Conservation (phyloP, 2,329 filamentous ascomycete species). For the Sporothrix protearum region DNA sequence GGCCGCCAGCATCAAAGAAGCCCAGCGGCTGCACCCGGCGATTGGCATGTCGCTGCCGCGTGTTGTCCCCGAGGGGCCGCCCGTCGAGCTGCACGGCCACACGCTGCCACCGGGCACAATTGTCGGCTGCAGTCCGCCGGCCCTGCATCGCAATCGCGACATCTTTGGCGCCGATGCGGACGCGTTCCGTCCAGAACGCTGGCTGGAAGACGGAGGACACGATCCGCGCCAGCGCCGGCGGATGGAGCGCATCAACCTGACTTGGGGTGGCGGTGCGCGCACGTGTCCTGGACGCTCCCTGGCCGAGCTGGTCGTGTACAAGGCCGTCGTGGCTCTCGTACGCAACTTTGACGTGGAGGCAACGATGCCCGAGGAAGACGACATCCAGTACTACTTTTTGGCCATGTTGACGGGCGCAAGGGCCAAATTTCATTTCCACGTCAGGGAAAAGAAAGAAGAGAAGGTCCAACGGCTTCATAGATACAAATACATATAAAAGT, state of each 20-base stretch:
- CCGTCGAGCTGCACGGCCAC: slow-evolving; percentile 39
- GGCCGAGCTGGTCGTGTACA: slow-evolving; percentile 49
- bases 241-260: slow-evolving; percentile 50
- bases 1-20: slow-evolving; percentile 49
- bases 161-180: slow-evolving; percentile 49
- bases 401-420: slow-evolving; percentile 50
- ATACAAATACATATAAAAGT: no score
- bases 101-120: slow-evolving; percentile 45
- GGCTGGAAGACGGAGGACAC: slow-evolving; percentile 39
- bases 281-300: slow-evolving; percentile 51
- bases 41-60: slow-evolving; percentile 51
- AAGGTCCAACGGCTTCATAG: slow-evolving; percentile 12
- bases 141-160: slow-evolving; percentile 48
- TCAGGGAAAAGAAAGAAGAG: background rate
- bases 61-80: slow-evolving; percentile 38
- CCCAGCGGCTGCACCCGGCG: slow-evolving; percentile 50
- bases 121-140: slow-evolving; percentile 50
- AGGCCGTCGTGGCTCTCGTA: slow-evolving; percentile 43
- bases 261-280: slow-evolving; percentile 51
- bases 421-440: slow-evolving; percentile 37
- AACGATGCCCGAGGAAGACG: slow-evolving; percentile 38
- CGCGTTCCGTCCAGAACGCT: slow-evolving; percentile 46
- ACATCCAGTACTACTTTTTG: slow-evolving; percentile 49
- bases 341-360: slow-evolving; percentile 45
- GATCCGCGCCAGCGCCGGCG: slow-evolving; percentile 31